These are phyloP conservation scores for Colletotrichum viniferum DNA, from an alignment of 2,329 filamentous ascomycete species.

Conservation along the genomic window DNA sequence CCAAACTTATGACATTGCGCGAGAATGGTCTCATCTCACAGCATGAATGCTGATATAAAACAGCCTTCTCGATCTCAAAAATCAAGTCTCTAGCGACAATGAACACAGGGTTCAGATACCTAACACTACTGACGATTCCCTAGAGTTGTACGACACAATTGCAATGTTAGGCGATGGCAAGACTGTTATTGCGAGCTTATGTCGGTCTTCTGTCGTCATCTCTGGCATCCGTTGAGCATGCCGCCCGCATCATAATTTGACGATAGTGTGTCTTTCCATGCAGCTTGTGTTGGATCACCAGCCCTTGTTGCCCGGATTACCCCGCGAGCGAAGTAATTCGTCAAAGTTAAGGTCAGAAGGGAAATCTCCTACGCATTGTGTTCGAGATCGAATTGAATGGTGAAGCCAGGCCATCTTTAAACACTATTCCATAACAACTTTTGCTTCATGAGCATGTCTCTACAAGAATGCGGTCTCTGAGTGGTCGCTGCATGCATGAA, in stretches of 20 bases:
- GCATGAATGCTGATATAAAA: background rate
- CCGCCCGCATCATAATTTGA: background rate
- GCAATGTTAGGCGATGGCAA: background rate
- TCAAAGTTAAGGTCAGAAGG: too few species aligned
- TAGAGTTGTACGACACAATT: background rate
- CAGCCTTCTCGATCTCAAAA: background rate
- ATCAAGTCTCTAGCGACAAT: background rate
- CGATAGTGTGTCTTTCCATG: too few species aligned
- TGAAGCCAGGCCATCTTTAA: too few species aligned
- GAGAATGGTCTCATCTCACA: fast-evolving
- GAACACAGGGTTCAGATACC: fast-evolving
- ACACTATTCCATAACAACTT: too few species aligned
- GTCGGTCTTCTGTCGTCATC: fast-evolving
- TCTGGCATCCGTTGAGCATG: background rate
- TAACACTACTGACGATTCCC: background rate
- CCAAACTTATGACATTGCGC: background rate
- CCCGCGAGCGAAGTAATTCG: too few species aligned
- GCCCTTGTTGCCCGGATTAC: too few species aligned
- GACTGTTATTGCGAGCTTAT: fast-evolving
- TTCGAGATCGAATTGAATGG: too few species aligned
- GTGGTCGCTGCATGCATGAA: too few species aligned
- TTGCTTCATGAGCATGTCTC: too few species aligned
- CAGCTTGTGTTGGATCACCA: too few species aligned
- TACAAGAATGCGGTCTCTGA: too few species aligned
- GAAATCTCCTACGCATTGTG: too few species aligned